Percentiles rank a stretch among this genome's conserved stretches.
Conservation (phyloP, 78 protist genomes). For the Emiliania huxleyi region DNA sequence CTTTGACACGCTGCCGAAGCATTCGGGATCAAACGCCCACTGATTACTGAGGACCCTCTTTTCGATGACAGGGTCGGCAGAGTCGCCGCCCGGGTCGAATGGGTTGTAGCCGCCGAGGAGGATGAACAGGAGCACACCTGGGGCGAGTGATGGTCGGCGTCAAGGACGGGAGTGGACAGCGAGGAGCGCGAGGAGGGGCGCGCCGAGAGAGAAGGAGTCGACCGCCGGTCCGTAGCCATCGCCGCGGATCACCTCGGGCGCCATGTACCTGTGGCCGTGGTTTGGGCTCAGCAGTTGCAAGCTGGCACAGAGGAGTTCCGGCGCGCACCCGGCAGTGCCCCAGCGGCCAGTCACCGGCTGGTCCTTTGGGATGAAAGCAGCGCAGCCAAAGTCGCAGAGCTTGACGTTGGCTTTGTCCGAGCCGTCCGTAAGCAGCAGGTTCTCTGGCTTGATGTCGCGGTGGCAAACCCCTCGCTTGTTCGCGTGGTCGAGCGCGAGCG, state of each 20-base stretch:
- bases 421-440: background rate
- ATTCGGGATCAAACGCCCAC: background rate
- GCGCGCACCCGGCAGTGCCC: background rate
- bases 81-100: background rate
- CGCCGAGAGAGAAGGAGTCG: background rate
- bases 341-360: background rate
- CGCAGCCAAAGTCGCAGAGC: conserved; percentile 47
- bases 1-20: background rate
- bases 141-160: background rate
- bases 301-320: background rate
- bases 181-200: background rate
- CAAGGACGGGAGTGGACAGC: background rate
- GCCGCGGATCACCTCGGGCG: background rate
- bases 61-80: background rate
- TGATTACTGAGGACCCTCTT: background rate
- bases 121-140: conserved; percentile 15
- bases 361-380: background rate
- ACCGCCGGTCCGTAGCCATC: background rate
- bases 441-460: conserved; percentile 18
- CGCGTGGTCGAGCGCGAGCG: background rate
- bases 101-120: conserved; percentile 19
- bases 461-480: background rate
- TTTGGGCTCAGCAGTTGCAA: background rate
- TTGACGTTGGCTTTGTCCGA: background rate
- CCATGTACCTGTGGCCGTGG: background rate